These are phyloP conservation scores for Erodium texanum DNA, from an alignment of 441 rosid species.

Conservation along the genomic window DNA sequence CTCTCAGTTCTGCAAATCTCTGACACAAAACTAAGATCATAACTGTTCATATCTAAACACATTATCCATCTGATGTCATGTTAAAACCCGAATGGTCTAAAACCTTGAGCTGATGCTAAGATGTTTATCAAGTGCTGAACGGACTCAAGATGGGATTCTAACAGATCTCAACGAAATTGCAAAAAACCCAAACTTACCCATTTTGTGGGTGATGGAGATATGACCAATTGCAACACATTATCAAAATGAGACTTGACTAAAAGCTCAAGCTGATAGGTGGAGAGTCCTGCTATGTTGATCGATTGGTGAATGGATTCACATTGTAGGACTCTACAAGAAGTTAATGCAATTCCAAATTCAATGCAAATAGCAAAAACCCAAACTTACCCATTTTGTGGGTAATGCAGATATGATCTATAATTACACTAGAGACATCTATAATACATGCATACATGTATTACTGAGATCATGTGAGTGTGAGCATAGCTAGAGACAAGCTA, in stretches of 20 bases:
- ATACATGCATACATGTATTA: background rate
- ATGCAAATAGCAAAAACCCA: background rate
- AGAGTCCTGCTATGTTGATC: no score
- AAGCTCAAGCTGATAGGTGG: no score
- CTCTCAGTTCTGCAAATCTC: slow-evolving; percentile 27
- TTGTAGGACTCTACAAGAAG: no score
- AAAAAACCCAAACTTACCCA: background rate
- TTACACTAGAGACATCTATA: background rate
- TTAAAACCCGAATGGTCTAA: no score
- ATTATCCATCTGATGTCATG: no score
- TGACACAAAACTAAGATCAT: slow-evolving; percentile 15
- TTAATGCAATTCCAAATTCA: background rate
- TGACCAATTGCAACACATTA: no score
- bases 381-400: background rate
- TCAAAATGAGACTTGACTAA: no score
- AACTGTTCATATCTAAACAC: background rate
- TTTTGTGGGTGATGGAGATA: background rate
- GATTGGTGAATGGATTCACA: no score
- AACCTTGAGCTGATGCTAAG: no score
- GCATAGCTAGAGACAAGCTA: background rate
- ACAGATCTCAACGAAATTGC: background rate
- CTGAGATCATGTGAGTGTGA: background rate
- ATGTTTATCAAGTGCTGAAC: no score
- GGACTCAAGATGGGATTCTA: no score
- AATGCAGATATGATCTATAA: background rate